Percentiles rank a stretch among this genome's conserved stretches.
These are phyloP conservation scores for Ceratobasidium sp. DNA, from an alignment of 1,284 basidiomycete species.

Conservation along the genomic window DNA sequence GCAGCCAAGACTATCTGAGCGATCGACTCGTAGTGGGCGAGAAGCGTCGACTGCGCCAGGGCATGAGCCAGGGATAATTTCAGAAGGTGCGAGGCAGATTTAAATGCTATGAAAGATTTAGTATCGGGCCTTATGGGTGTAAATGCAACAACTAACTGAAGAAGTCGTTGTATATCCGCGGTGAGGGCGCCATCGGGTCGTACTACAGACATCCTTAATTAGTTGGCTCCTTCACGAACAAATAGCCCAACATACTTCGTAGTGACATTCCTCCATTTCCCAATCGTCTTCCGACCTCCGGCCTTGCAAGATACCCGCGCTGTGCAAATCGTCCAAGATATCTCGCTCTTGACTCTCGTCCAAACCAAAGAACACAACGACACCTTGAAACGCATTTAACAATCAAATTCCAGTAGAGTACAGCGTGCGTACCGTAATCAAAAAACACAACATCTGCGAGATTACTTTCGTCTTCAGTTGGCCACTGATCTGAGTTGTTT, in stretches of 20 bases:
- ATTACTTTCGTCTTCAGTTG: constrained; percentile 52
- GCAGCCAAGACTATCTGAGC: constrained; percentile 82
- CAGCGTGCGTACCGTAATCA: constrained; percentile 54
- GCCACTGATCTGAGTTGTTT: constrained; percentile 44
- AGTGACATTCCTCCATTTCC: constrained; percentile 92
- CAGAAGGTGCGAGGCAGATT: constrained; percentile 84
- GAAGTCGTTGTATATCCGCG: constrained; percentile 90
- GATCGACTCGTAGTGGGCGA: constrained; percentile 86
- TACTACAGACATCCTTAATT: constrained; percentile 62
- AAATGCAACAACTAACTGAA: constrained; percentile 70
- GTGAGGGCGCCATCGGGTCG: constrained; percentile 83
- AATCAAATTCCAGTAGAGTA: background rate
- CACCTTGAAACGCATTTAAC: constrained; percentile 61
- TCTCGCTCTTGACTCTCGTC: constrained; percentile 74
- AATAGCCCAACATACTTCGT: constrained; percentile 60
- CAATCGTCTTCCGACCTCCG: constrained; percentile 67
- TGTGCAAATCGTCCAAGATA: constrained; percentile 82
- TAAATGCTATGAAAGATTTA: constrained; percentile 65
- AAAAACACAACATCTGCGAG: constrained; percentile 90
- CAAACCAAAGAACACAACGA: constrained; percentile 88
- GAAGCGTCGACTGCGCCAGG: constrained; percentile 91
- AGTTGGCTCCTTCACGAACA: background rate
- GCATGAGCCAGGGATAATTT: constrained; percentile 94
- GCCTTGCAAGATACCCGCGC: constrained; percentile 69
- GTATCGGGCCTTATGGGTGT: background rate